These are phyloP conservation scores for Penicillium samsonianum DNA, from an alignment of 495 filamentous ascomycete genomes.

Conservation along the genomic window DNA sequence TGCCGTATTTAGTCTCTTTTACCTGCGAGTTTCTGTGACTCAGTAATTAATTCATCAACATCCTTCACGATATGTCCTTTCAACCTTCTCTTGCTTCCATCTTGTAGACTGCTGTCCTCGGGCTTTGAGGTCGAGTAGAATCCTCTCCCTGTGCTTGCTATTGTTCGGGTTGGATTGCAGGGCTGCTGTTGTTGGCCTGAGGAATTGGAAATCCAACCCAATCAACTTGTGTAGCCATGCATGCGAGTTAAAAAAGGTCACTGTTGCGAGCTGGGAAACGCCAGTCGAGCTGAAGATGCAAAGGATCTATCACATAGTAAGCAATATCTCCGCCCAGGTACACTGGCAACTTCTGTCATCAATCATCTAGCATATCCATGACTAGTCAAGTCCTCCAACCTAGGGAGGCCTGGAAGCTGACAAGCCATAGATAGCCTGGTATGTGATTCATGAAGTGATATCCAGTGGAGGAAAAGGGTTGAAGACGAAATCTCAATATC, in stretches of 20 bases:
- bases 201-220: not conserved
- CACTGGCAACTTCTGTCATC: not conserved
- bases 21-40: conserved; percentile 14
- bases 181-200: not conserved
- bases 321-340: not conserved
- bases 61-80: conserved; percentile 14
- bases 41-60: conserved; percentile 27
- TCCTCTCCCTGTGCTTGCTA: not conserved
- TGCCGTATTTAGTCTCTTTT: conserved; percentile 25
- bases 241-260: not conserved
- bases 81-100: not conserved
- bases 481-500: not conserved
- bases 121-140: not conserved
- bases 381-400: not conserved
- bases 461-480: not conserved
- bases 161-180: not conserved
- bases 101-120: not conserved
- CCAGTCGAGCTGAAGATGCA: not conserved
- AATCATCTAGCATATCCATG: not conserved
- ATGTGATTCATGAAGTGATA: not conserved
- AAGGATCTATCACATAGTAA: not conserved
- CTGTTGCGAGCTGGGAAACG: not conserved
- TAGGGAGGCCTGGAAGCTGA: not conserved
- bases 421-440: not conserved
- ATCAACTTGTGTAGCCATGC: not conserved